These are phyloP conservation scores for Malbranchea zuffiana DNA, from an alignment of 2,329 filamentous ascomycete species.

Conservation along the genomic window DNA sequence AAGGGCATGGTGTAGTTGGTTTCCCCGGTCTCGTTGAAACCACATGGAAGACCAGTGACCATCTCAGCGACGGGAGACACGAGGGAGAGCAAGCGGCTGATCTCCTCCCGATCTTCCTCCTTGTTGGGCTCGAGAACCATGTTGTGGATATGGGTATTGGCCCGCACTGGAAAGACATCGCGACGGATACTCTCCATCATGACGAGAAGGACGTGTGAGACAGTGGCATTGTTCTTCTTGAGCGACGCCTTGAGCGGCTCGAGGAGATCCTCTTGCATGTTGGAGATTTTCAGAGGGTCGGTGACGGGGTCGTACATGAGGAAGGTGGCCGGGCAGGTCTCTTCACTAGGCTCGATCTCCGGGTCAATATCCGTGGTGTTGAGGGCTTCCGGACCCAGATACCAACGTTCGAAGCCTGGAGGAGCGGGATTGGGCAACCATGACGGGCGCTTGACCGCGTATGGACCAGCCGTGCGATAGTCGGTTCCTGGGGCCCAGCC, in stretches of 20 bases:
- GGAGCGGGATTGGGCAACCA: slow-evolving; percentile 18
- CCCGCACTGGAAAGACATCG: slow-evolving; percentile 21
- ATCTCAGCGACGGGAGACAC: slow-evolving; percentile 19
- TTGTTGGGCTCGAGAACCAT: slow-evolving; percentile 8
- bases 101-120: slow-evolving; percentile 8
- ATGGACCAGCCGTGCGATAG: neutral
- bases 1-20: neutral
- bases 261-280: slow-evolving; percentile 18
- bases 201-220: slow-evolving; percentile 20
- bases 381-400: neutral
- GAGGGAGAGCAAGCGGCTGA: slow-evolving; percentile 13
- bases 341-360: too few relatives aligned
- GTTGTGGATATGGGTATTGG: slow-evolving; percentile 18
- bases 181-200: slow-evolving; percentile 23
- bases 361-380: too few relatives aligned
- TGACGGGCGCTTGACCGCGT: slow-evolving; percentile 6
- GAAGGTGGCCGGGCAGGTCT: slow-evolving; percentile 3
- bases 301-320: slow-evolving; percentile 17
- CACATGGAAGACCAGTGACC: slow-evolving; percentile 15
- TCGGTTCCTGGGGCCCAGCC: slow-evolving; percentile 18
- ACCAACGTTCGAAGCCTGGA: slow-evolving; percentile 19
- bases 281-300: slow-evolving; percentile 22
- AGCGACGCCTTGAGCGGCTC: slow-evolving; percentile 18
- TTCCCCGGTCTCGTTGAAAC: neutral
- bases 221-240: slow-evolving; percentile 16